Conservation (phyloP, 306 rosid species). For the Cucurbita argyrosperma region DNA sequence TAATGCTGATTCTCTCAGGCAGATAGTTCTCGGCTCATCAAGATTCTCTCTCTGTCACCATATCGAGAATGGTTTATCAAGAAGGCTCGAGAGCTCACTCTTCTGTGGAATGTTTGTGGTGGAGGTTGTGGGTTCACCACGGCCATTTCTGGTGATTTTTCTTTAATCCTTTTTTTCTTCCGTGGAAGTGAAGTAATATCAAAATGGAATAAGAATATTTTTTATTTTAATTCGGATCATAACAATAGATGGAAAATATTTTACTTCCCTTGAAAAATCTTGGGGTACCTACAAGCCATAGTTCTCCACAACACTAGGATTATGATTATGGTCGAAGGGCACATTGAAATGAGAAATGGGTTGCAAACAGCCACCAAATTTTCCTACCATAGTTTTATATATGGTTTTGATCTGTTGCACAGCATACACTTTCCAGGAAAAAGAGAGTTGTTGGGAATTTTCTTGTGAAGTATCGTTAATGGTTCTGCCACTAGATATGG, state of each 20-base stretch:
- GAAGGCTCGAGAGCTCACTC: too few species aligned
- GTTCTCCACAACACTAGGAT: background rate
- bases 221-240: background rate
- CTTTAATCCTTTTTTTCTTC: background rate
- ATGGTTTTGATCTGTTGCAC: background rate
- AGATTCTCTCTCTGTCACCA: too few species aligned
- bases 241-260: background rate
- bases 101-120: conserved; percentile 38
- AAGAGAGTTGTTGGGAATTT: background rate
- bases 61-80: too few species aligned
- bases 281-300: background rate
- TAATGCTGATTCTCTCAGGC: too few species aligned
- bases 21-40: too few species aligned
- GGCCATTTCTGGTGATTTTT: conserved; percentile 64
- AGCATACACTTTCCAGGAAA: background rate
- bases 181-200: background rate
- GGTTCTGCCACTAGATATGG: background rate
- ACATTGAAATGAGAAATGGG: background rate
- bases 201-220: background rate
- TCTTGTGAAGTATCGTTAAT: background rate
- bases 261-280: background rate
- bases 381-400: background rate
- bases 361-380: background rate
- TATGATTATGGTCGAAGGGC: background rate
- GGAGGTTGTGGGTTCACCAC: conserved; percentile 97